Percentiles rank a stretch among this genome's conserved stretches.
These are phyloP conservation scores for Berkeleyomyces basicola DNA, from an alignment of 2,329 filamentous ascomycete species.

Conservation along the genomic window DNA sequence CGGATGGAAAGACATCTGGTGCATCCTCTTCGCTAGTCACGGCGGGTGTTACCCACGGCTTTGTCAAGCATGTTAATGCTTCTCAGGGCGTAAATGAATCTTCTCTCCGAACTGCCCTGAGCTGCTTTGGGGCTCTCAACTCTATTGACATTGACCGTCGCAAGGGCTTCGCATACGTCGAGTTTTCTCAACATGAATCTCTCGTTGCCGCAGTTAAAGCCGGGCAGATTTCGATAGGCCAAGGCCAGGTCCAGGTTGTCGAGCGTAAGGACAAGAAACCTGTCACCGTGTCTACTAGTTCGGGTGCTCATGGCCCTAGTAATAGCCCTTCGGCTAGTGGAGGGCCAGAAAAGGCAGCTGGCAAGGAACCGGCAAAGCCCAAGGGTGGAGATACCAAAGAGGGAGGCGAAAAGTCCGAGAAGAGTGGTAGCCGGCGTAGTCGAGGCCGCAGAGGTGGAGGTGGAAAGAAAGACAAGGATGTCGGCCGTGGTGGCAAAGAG, in stretches of 20 bases:
- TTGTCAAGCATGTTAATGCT: slow-evolving; percentile 69
- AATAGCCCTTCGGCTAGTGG: background rate
- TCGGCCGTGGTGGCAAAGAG: slow-evolving; percentile 11
- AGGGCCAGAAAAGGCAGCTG: background rate
- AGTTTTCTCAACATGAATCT: slow-evolving; percentile 58
- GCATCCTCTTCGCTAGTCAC: slow-evolving; percentile 19
- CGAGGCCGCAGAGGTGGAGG: slow-evolving; percentile 16
- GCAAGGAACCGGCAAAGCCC: background rate
- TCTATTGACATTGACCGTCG: slow-evolving; percentile 86
- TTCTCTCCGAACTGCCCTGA: slow-evolving; percentile 57
- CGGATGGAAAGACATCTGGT: slow-evolving; percentile 17
- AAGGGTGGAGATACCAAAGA: slow-evolving; percentile 10
- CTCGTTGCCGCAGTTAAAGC: slow-evolving; percentile 66
- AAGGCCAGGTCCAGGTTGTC: slow-evolving; percentile 72
- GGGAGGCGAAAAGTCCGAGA: slow-evolving; percentile 16
- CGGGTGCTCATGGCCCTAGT: slow-evolving; percentile 13
- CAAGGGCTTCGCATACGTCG: slow-evolving; percentile 86
- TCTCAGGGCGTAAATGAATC: slow-evolving; percentile 84
- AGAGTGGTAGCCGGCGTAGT: slow-evolving; percentile 17
- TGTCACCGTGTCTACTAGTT: background rate
- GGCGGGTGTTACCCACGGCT: slow-evolving; percentile 45
- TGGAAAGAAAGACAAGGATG: slow-evolving; percentile 4
- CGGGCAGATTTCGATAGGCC: slow-evolving; percentile 66
- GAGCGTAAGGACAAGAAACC: slow-evolving; percentile 54
- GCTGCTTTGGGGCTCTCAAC: slow-evolving; percentile 54